These are phyloP conservation scores for Thalassiosira mediterranea DNA, from an alignment of 352 stramenopile genomes.

Conservation along the genomic window DNA sequence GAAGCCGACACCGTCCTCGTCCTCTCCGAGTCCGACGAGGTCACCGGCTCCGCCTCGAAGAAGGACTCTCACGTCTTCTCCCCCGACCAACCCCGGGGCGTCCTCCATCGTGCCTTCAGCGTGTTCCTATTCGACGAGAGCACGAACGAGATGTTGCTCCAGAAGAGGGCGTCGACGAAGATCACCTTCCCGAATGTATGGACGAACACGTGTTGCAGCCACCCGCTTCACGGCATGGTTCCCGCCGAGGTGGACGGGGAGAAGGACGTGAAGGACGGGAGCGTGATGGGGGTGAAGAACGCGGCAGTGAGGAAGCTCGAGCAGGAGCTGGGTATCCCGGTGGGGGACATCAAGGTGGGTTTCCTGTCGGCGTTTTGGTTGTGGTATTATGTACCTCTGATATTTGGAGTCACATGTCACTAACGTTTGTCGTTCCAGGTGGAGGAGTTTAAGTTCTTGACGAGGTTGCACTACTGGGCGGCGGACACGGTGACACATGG, in stretches of 20 bases:
- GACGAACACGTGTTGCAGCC: constrained; percentile 99
- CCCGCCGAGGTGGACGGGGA: constrained; percentile 84
- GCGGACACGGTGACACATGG: constrained; percentile 85
- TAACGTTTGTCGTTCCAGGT: too few relatives aligned
- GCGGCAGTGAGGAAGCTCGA: constrained; percentile 97
- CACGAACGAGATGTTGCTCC: constrained; percentile 80
- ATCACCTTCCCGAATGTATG: constrained; percentile 99
- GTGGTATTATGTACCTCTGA: too few relatives aligned
- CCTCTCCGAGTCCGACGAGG: constrained; percentile 68
- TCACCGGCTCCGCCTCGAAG: constrained; percentile 83
- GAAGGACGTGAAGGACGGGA: constrained; percentile 72
- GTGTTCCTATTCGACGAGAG: constrained; percentile 89
- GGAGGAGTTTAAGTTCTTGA: constrained; percentile 93
- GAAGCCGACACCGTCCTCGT: constrained; percentile 82
- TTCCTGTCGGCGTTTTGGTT: constrained; percentile 16
- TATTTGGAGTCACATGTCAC: constrained; percentile 18
- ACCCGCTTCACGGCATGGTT: constrained; percentile 92
- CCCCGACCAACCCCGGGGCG: constrained; percentile 69
- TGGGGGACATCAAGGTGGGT: constrained; percentile 79
- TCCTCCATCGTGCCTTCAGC: constrained; percentile 89
- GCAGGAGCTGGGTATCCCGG: constrained; percentile 96
- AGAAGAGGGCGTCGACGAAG: constrained; percentile 93
- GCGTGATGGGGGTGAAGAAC: constrained; percentile 83
- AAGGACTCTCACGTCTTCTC: constrained; percentile 79
- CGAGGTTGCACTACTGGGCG: constrained; percentile 97